Base-by-base conservation (phyloP, 2,329 filamentous ascomycete species). In the Chaetomiaceae sp. region DNA sequence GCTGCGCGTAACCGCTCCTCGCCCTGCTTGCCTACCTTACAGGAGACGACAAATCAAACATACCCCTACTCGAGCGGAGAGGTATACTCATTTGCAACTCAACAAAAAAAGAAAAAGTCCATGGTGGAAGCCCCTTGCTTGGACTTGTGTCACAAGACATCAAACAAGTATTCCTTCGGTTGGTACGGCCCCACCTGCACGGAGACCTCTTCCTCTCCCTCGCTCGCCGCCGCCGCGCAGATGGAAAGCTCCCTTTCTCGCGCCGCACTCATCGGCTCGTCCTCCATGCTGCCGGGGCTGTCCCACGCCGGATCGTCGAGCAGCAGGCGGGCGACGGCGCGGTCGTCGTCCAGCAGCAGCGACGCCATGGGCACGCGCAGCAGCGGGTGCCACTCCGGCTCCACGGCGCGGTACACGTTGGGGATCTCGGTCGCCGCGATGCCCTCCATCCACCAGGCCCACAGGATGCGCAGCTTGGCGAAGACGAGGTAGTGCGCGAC, bases 401-500 rank as follows among this genome's bases (percentile, higher is more conserved):
- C 68, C 14, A 77, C 51, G 15, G 66, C 52, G 6, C 64, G 50
- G 48, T 57, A 61, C 22, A 79, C 71, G 46, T 73, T 68, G 5
- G 53, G 55, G 9, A 78, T 66, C 48, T 75, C 68, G 14, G 66
- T 67, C 32, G 73, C 61, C 2, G 66, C 65, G 17, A 80, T 67
- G 18, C 67, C 70, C 3, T 54, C 46, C 44, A 75, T 60, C 76
- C 76, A 80, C 76, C 76, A 80, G 4, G 72, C 53, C 1, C 51
- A 50, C 3, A 51, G 42, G 10, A 64, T 22, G 15, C 41, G 60
- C 2, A 75, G 42, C 56, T 75, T 78, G 41, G 70, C 57, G 45
- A 79, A 79, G 37, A 66, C 65, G 6, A 75, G 63, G 48, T 76
- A 77, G 52, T 79, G 65, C 2, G 73, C 74, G 10, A 80, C 42